These are phyloP conservation scores for Sphaerobolus stellatus DNA, from an alignment of 1,284 basidiomycete genomes.

Conservation along the genomic window DNA sequence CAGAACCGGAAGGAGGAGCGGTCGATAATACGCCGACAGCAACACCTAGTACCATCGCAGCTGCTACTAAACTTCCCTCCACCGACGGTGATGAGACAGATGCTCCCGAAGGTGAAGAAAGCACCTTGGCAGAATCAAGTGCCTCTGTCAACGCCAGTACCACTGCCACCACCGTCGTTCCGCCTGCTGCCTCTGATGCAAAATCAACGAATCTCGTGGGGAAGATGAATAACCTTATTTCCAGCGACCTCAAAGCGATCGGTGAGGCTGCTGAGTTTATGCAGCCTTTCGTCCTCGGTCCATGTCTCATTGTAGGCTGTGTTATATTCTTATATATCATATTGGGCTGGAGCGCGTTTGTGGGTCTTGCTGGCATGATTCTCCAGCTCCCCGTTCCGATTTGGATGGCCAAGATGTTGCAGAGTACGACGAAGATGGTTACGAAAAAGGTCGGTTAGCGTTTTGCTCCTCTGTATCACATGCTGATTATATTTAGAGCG, in stretches of 20 bases:
- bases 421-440: constrained; percentile 17
- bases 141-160: background rate
- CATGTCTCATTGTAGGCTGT: constrained; percentile 22
- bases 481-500: constrained; percentile 34
- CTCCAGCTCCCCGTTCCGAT: constrained; percentile 35
- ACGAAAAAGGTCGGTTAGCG: constrained; percentile 17
- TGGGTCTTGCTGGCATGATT: constrained; percentile 54
- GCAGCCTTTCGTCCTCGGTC: constrained; percentile 6
- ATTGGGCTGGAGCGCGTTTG: constrained; percentile 40
- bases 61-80: background rate
- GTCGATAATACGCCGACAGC: background rate
- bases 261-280: constrained; percentile 35
- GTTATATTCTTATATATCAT: constrained; percentile 31
- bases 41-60: background rate
- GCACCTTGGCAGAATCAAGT: background rate
- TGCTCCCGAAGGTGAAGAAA: constrained; percentile 3
- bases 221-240: constrained; percentile 47
- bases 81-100: constrained; percentile 5
- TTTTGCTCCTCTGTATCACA: background rate
- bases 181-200: constrained; percentile 11
- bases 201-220: constrained; percentile 42
- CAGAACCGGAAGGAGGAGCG: constrained; percentile 13
- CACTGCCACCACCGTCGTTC: background rate
- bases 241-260: constrained; percentile 37
- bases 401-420: constrained; percentile 18